Conservation (phyloP, 495 filamentous ascomycete genomes). For the Penicillium ucsense region DNA sequence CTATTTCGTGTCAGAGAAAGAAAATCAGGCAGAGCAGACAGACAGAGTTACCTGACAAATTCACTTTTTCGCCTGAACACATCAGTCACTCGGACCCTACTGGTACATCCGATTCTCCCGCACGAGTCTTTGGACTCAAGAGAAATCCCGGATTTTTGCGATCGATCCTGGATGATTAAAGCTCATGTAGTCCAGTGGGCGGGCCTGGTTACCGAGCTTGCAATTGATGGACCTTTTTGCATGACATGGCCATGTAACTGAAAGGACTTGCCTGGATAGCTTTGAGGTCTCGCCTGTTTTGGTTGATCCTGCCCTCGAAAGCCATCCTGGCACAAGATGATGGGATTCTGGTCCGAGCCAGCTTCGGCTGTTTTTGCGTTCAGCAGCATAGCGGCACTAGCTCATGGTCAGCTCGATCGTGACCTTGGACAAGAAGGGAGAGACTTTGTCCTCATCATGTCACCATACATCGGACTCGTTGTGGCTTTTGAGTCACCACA, state of each 20-base stretch:
- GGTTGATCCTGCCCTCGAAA: too few relatives aligned
- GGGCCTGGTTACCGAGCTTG: neutral
- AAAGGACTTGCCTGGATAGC: too few relatives aligned
- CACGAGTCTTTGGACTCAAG: neutral
- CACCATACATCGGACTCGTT: too few relatives aligned
- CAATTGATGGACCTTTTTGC: too few relatives aligned
- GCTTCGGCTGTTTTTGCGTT: constrained; percentile 17
- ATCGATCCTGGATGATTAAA: constrained; percentile 6
- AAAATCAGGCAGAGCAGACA: constrained; percentile 17
- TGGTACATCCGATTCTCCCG: too few relatives aligned
- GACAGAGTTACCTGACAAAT: constrained; percentile 30
- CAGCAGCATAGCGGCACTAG: constrained; percentile 15
- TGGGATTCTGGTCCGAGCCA: neutral
- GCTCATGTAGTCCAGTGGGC: constrained; percentile 32
- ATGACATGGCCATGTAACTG: too few relatives aligned
- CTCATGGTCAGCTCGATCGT: too few relatives aligned
- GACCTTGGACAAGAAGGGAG: too few relatives aligned
- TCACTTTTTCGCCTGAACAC: constrained; percentile 34
- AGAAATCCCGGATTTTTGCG: constrained; percentile 8
- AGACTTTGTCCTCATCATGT: too few relatives aligned
- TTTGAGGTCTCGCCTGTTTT: too few relatives aligned
- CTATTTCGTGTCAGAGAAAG: constrained; percentile 16
- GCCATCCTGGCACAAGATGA: too few relatives aligned
- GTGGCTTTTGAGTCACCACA: neutral
- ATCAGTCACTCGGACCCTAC: constrained; percentile 8